Percentiles rank a stretch among this genome's conserved stretches.
Evolutionary conservation across 2,329 filamentous ascomycete species (phyloP).

Genomic region (Botrytis byssoidea): DNA sequence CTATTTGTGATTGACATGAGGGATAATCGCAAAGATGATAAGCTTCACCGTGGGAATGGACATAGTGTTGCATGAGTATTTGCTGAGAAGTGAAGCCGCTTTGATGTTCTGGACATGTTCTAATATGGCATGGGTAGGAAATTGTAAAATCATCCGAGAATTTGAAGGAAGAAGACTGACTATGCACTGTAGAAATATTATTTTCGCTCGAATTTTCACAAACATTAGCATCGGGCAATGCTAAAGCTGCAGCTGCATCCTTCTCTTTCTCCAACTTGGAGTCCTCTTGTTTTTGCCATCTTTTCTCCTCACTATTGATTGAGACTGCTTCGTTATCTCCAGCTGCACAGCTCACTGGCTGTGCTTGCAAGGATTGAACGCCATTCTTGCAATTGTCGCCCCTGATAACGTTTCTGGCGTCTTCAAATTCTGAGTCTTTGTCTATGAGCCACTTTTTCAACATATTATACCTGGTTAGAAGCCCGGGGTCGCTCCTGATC

Average conservation of each 20-base stretch:
- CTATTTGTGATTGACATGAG: constrained; percentile 7
- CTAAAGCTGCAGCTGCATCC: background rate
- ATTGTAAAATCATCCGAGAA: background rate
- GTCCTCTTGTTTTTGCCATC: background rate
- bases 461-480: background rate
- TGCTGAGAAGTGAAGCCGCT: background rate
- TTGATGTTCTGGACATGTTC: constrained; percentile 7
- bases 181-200: background rate
- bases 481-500: background rate
- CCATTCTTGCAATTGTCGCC: background rate
- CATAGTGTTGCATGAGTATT: background rate
- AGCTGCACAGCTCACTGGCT: background rate
- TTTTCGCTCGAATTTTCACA: background rate
- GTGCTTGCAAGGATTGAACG: background rate
- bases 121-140: constrained; percentile 1
- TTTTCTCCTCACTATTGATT: background rate
- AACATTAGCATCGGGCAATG: background rate
- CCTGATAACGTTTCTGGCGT: background rate
- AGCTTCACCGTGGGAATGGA: background rate
- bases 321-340: background rate
- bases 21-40: constrained; percentile 10
- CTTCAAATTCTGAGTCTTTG: background rate
- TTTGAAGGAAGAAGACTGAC: background rate
- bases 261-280: background rate
- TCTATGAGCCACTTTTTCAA: background rate